Base-by-base conservation (phyloP, 208 protist genomes). In the Phytomonas sp. region DNA sequence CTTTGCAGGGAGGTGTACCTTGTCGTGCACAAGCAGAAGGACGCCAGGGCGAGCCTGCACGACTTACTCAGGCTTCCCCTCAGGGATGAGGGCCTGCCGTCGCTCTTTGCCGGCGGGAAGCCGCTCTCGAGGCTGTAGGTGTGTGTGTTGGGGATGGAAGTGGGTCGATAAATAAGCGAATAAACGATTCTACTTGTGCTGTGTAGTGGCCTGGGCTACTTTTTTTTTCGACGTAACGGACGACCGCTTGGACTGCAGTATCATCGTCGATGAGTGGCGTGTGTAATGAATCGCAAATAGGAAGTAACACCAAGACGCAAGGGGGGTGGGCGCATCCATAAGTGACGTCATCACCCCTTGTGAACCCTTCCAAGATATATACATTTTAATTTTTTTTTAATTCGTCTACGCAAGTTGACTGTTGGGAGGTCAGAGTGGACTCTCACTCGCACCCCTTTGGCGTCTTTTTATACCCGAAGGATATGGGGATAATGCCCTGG, bases 1-100 rank as follows among this genome's bases (percentile, higher is more conserved):
- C 79, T 95, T 28, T 87, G 79, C 74, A 53, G 78, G 17, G 75
- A 82, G 76, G 86, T 95, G 70, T 89, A 88, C 76, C 53, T 68
- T 23, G 75, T 95, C n/a, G 60, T 95, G 67, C 88, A 89, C 73
- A 61, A 84, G 56, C 71, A 82, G 23, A 72, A 82, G 33, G 72
- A 72, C 66, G 76, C 78, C 17, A 65, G 64, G 33, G 33, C 68
- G 7, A 65, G 75, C 23, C 71, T 88, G 31, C 53, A 56, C 0
- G 60, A 74, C 30, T 70, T 89, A 34, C 56, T 74, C 20, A 69
- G 69, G 7, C 53, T 70, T 37, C 46, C 26, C 26, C 65, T 93
- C 26, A 26, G 31, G n/a, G 83, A 88, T 63, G 87, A 93, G 72
- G 87, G 87, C 17, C 80, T 92, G 34, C 83, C 87, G 9, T 60